Evolutionary conservation across 2,329 filamentous ascomycete genomes (phyloP).

Genomic region (Nothopassalora personata): DNA sequence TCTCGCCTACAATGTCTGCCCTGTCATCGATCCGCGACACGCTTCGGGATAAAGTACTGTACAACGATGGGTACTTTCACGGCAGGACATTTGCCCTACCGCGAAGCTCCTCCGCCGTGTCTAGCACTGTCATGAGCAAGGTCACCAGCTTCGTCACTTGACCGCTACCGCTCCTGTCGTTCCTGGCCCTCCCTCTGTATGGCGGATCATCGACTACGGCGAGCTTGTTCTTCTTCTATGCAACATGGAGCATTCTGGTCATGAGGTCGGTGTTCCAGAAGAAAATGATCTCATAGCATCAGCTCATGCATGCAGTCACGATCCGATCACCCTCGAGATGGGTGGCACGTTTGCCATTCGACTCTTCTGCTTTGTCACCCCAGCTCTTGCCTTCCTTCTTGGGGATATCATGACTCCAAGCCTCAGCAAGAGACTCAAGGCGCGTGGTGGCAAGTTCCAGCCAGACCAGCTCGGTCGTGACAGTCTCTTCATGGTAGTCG

Average conservation of each 20-base stretch:
- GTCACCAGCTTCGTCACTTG: constrained; percentile 27
- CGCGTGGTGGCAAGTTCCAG: constrained; percentile 52
- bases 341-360: constrained; percentile 64
- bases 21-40: constrained; percentile 11
- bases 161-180: constrained; percentile 45
- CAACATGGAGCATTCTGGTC: constrained; percentile 82
- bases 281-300: not conserved
- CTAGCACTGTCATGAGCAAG: constrained; percentile 23
- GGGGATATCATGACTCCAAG: constrained; percentile 69
- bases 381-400: constrained; percentile 64
- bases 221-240: constrained; percentile 82
- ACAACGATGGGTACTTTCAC: constrained; percentile 29
- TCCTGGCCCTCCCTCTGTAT: constrained; percentile 67
- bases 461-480: constrained; percentile 41
- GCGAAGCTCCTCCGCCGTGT: constrained; percentile 20
- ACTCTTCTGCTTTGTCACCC: constrained; percentile 64
- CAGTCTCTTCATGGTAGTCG: constrained; percentile 46
- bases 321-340: constrained; percentile 69
- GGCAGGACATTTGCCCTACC: constrained; percentile 26
- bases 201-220: constrained; percentile 74
- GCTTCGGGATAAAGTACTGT: constrained; percentile 25
- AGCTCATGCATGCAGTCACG: constrained; percentile 50
- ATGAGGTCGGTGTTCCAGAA: constrained; percentile 35
- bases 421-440: constrained; percentile 63
- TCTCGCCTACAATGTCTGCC: constrained; percentile 8